Conservation (phyloP, 2,329 filamentous ascomycete species). For the Albophoma yamanashiensis region DNA sequence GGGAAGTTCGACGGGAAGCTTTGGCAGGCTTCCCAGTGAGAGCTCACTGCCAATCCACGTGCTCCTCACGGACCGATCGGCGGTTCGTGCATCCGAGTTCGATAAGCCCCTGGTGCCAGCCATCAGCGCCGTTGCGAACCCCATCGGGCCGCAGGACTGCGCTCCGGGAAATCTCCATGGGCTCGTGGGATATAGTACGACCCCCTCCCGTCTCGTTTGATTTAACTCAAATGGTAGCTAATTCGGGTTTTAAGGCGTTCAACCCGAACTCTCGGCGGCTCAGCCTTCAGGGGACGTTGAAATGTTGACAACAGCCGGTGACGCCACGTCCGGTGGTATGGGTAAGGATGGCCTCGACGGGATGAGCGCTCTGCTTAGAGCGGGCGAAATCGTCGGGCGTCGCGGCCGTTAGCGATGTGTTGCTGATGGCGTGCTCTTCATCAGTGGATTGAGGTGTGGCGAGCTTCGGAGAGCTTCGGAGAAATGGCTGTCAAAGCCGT, state of each 20-base stretch:
- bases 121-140: constrained; percentile 9
- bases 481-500: not conserved
- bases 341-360: constrained; percentile 34
- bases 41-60: constrained; percentile 44
- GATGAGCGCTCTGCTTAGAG: constrained; percentile 46
- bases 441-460: not conserved
- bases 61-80: constrained; percentile 31
- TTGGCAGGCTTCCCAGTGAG: constrained; percentile 34
- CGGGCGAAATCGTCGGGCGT: constrained; percentile 48
- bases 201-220: constrained; percentile 6
- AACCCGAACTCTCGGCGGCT: constrained; percentile 19
- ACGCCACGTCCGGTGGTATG: constrained; percentile 9
- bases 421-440: not conserved
- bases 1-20: constrained; percentile 23
- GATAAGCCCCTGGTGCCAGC: constrained; percentile 5
- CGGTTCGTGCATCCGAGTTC: constrained; percentile 7
- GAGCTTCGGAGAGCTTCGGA: not conserved
- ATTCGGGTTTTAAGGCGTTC: constrained; percentile 20
- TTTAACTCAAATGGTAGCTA: constrained; percentile 16
- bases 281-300: constrained; percentile 17
- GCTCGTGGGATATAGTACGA: constrained; percentile 25
- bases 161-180: constrained; percentile 12
- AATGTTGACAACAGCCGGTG: constrained; percentile 18
- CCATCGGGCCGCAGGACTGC: constrained; percentile 12
- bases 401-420: constrained; percentile 12